Evolutionary conservation across 352 stramenopile genomes (phyloP).

Genomic region (Thalassiosira livingstoniorum): DNA sequence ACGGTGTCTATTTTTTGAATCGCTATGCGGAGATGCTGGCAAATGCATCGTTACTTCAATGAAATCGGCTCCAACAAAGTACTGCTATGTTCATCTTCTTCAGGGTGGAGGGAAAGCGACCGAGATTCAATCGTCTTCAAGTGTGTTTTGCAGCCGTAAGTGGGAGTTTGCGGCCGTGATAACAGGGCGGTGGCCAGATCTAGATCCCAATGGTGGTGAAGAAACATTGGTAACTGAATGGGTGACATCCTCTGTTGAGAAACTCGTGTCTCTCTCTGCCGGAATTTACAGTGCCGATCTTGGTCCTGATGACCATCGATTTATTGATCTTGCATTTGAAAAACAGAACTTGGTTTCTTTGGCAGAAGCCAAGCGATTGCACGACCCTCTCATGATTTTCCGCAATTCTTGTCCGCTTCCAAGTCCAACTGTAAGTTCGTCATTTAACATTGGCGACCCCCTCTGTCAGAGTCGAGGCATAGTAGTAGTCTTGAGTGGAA

Average conservation of each 20-base stretch:
- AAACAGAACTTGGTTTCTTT: constrained; percentile 3
- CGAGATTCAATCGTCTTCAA: background rate
- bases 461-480: constrained; percentile 2
- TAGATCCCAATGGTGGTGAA: background rate
- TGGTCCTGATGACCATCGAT: constrained; percentile 6
- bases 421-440: background rate
- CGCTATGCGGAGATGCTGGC: background rate
- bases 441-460: background rate
- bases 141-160: background rate
- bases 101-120: constrained; percentile 13
- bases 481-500: constrained; percentile 16
- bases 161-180: constrained; percentile 30
- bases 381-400: constrained; percentile 25
- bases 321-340: constrained; percentile 12
- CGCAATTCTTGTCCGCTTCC: constrained; percentile 16
- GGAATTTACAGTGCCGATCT: constrained; percentile 29
- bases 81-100: constrained; percentile 31
- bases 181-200: constrained; percentile 19
- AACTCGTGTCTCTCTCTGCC: constrained; percentile 7
- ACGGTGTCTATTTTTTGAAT: constrained; percentile 8
- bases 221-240: constrained; percentile 1
- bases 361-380: background rate
- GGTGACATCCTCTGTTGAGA: constrained; percentile 5
- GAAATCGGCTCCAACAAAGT: constrained; percentile 23
- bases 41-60: background rate